phyloP scores from a whole-genome alignment of 169 alveolate species.

The Pseudocohnilembus persalinus region DNA sequence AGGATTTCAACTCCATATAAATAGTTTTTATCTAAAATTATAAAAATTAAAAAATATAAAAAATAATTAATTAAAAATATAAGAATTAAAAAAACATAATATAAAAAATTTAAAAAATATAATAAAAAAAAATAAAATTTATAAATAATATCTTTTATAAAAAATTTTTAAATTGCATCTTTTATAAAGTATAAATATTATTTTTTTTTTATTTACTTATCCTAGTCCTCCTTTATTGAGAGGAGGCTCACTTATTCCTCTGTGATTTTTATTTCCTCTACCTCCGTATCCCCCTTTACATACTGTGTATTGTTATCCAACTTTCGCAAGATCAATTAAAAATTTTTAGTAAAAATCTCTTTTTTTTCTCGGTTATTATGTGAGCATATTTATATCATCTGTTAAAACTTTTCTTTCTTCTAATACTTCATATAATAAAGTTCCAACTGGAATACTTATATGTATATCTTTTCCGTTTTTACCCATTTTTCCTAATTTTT shows the following conservation, averaged over 20 bases:
- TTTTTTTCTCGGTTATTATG: not conserved
- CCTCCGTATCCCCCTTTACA: constrained; percentile 94
- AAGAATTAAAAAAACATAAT: constrained; percentile 40
- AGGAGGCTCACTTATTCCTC: constrained; percentile 56
- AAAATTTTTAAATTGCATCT: no score
- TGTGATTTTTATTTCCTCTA: constrained; percentile 84
- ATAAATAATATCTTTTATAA: no score
- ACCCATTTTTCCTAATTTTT: constrained; percentile 71
- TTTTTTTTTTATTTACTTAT: constrained; percentile 28
- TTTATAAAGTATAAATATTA: no score
- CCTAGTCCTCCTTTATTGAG: constrained; percentile 80
- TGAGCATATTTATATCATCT: constrained; percentile 7
- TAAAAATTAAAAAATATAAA: not conserved
- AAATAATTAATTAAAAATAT: not conserved
- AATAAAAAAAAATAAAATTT: no score
- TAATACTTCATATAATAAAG: constrained; percentile 77
- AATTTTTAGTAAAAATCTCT: constrained; percentile 28
- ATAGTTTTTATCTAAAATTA: constrained; percentile 10
- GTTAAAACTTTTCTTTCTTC: constrained; percentile 33
- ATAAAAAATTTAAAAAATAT: no score
- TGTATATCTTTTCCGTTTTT: constrained; percentile 83
- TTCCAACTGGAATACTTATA: constrained; percentile 88
- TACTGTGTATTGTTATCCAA: constrained; percentile 62
- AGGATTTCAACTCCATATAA: constrained; percentile 59
- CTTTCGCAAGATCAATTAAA: constrained; percentile 51